Evolutionary conservation across 2,329 filamentous ascomycete species (phyloP).

Genomic region (Geosmithia putterillii): DNA sequence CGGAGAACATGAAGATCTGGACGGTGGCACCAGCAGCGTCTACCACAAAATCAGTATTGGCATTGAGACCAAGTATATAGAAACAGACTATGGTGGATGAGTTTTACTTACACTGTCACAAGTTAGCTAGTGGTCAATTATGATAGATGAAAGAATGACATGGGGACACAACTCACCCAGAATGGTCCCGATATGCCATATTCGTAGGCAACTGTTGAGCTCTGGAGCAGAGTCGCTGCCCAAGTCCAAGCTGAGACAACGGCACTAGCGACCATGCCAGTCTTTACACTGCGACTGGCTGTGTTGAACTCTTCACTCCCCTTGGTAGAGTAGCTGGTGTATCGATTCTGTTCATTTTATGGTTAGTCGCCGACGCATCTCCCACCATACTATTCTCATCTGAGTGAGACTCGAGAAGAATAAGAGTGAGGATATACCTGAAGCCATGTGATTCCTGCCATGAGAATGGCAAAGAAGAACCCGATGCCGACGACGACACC

Average conservation of each 20-base stretch:
- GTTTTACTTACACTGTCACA: not conserved
- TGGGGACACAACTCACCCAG: slow-evolving; percentile 18
- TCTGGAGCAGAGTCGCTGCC: slow-evolving; percentile 74
- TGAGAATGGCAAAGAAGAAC: slow-evolving; percentile 60
- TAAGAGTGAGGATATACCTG: not conserved
- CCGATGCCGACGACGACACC: slow-evolving; percentile 66
- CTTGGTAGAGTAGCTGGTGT: not conserved
- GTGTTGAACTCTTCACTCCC: slow-evolving; percentile 72
- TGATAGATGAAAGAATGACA: slow-evolving; percentile 32
- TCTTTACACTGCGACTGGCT: slow-evolving; percentile 78
- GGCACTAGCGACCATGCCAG: slow-evolving; percentile 76
- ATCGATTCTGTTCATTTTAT: slow-evolving; percentile 65
- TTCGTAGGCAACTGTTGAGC: slow-evolving; percentile 68
- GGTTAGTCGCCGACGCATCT: slow-evolving; percentile 44
- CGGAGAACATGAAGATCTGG: slow-evolving; percentile 82
- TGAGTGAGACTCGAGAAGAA: not conserved
- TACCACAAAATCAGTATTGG: not conserved
- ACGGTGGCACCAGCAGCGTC: slow-evolving; percentile 61
- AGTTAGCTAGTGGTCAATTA: not conserved
- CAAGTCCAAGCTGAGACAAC: slow-evolving; percentile 94
- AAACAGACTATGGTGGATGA: not conserved
- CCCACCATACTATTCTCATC: not conserved
- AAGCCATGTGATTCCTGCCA: slow-evolving; percentile 23
- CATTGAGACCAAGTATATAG: slow-evolving; percentile 13
- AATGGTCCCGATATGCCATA: slow-evolving; percentile 51